Conservation (phyloP, 495 filamentous ascomycete species). For the Chaetomium fimeti region DNA sequence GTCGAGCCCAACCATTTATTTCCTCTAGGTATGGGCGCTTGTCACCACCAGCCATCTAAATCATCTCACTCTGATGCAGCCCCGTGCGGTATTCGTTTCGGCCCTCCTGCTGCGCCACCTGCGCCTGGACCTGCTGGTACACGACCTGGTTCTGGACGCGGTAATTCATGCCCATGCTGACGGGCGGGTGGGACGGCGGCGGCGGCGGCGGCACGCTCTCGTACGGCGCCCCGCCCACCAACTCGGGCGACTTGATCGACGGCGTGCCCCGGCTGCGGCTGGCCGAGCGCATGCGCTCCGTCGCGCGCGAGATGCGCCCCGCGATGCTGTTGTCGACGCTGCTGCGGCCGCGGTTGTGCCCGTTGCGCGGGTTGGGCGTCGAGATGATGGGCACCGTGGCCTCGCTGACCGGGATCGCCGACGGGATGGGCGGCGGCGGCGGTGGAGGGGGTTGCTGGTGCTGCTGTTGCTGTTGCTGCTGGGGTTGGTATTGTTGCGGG, state of each 20-base stretch:
- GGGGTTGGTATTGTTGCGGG: constrained; percentile 13
- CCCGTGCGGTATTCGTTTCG: constrained; percentile 46
- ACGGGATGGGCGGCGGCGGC: constrained; percentile 26
- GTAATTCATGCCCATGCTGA: constrained; percentile 9
- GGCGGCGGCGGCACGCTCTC: constrained; percentile 52
- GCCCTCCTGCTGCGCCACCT: constrained; percentile 27
- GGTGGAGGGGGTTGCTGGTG: constrained; percentile 22
- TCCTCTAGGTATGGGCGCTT: no score
- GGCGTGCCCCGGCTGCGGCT: constrained; percentile 54
- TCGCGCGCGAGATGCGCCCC: constrained; percentile 62
- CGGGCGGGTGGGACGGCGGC: constrained; percentile 4
- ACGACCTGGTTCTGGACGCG: constrained; percentile 27
- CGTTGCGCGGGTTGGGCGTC: constrained; percentile 44
- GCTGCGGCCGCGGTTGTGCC: constrained; percentile 66
- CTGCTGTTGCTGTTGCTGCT: constrained; percentile 2
- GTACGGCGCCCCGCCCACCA: constrained; percentile 45
- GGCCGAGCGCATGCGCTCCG: constrained; percentile 66
- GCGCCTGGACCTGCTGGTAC: constrained; percentile 28
- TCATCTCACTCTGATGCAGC: constrained; percentile 48
- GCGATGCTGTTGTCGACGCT: constrained; percentile 58
- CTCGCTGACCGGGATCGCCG: constrained; percentile 26
- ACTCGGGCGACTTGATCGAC: constrained; percentile 45
- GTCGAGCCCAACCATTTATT: no score
- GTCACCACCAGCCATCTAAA: constrained; percentile 31
- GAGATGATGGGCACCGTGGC: constrained; percentile 38